These are phyloP conservation scores for Rhizoclosmatium globosum DNA, from an alignment of 192 early-diverging fungal species.

Conservation along the genomic window DNA sequence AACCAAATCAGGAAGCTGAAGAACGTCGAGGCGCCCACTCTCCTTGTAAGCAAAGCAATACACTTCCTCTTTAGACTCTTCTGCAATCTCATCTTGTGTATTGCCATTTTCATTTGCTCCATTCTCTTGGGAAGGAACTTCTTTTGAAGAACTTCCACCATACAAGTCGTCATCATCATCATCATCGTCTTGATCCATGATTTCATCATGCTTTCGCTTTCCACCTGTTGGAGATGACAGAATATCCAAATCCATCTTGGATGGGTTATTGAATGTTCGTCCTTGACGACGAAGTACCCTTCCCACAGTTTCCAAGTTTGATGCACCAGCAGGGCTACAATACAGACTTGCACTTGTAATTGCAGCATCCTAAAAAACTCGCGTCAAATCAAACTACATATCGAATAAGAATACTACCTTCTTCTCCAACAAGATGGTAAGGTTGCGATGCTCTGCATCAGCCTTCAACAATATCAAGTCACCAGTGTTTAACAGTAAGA, in stretches of 20 bases:
- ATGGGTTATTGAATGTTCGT: not conserved
- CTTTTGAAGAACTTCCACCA: slow-evolving; percentile 9
- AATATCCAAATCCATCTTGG: not conserved
- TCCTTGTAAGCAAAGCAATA: slow-evolving; percentile 75
- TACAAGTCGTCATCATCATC: slow-evolving; percentile 64
- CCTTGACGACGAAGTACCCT: slow-evolving; percentile 4
- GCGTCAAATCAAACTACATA: not conserved
- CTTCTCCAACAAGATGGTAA: slow-evolving; percentile 42
- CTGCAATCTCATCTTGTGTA: not conserved
- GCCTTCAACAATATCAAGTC: slow-evolving; percentile 67
- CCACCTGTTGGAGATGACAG: not conserved
- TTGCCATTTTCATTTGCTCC: not conserved
- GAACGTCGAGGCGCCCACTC: slow-evolving; percentile 74
- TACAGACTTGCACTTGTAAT: slow-evolving; percentile 50
- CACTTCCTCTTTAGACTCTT: not conserved
- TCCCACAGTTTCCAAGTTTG: slow-evolving; percentile 15
- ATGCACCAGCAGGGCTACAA: slow-evolving; percentile 23
- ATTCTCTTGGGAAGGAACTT: not conserved
- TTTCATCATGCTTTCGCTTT: slow-evolving; percentile 14
- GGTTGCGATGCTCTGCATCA: slow-evolving; percentile 50
- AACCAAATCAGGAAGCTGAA: slow-evolving; percentile 46
- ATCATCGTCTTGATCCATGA: slow-evolving; percentile 47
- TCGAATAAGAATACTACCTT: slow-evolving; percentile 33
- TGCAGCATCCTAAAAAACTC: slow-evolving; percentile 18
- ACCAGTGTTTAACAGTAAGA: slow-evolving; percentile 74